Conservation (phyloP, 2,329 filamentous ascomycete genomes). For the Hypoxylon sp. region DNA sequence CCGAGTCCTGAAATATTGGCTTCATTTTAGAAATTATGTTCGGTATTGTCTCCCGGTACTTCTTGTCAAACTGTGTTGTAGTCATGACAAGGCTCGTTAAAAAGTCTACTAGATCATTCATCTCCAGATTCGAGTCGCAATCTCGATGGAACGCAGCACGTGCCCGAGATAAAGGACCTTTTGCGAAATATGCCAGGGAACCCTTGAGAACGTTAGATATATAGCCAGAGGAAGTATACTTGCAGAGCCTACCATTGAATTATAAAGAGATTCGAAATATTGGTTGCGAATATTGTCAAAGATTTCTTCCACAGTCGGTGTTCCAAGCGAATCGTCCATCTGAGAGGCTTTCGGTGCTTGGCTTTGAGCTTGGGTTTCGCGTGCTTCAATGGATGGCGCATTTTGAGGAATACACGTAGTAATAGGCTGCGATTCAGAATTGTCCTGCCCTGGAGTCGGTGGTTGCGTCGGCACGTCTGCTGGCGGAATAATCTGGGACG, state of each 20-base stretch:
- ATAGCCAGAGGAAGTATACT: neutral
- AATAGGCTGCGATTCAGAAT: slow-evolving; percentile 27
- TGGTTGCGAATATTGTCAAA: slow-evolving; percentile 70
- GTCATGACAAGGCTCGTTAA: slow-evolving; percentile 77
- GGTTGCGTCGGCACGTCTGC: slow-evolving; percentile 16
- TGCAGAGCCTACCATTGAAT: slow-evolving; percentile 68
- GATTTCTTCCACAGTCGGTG: slow-evolving; percentile 64
- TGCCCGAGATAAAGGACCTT: slow-evolving; percentile 82
- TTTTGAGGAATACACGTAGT: slow-evolving; percentile 11
- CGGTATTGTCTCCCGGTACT: slow-evolving; percentile 79
- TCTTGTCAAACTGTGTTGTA: slow-evolving; percentile 79
- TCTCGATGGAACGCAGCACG: slow-evolving; percentile 77
- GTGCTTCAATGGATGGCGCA: slow-evolving; percentile 1
- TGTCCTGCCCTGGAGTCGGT: slow-evolving; percentile 31
- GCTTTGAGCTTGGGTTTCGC: slow-evolving; percentile 13
- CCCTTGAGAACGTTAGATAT: slow-evolving; percentile 67
- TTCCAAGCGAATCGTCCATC: slow-evolving; percentile 45
- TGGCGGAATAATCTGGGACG: slow-evolving; percentile 29
- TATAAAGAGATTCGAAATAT: slow-evolving; percentile 72
- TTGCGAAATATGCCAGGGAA: slow-evolving; percentile 85
- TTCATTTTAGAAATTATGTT: slow-evolving; percentile 71
- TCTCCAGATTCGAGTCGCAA: slow-evolving; percentile 70
- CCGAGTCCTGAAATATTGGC: slow-evolving; percentile 67
- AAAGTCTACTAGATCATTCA: slow-evolving; percentile 75
- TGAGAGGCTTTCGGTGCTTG: slow-evolving; percentile 31